Evolutionary conservation across 2,329 filamentous ascomycete species (phyloP), one percentile per base, ranked within the genome.

Genomic region (Coleophoma cylindrospora): DNA sequence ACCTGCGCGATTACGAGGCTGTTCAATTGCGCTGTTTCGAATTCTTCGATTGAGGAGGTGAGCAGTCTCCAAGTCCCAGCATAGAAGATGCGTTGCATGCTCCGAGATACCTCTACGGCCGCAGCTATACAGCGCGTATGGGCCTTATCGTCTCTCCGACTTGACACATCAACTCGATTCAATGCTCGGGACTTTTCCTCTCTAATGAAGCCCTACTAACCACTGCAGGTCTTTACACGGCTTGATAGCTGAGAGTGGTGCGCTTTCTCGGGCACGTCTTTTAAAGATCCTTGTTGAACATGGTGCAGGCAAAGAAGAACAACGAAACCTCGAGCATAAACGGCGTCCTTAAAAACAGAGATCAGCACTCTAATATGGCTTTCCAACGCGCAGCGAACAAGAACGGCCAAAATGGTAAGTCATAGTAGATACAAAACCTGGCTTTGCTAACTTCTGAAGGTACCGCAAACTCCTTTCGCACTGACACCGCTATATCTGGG

Each of bases 401-500:
- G 33, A 76, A 77, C 56, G 47, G 70, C 46, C 73, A 77, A 46
- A 86, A 86, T 69, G 81, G 82, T 84, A 72, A 53, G 68, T 54
- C 21, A 13, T 3, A 13, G 17, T 21, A n/a, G n/a, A 45, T 21
- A 19, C 27, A 9, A 15, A 14, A 27, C 41, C n/a, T 11, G 15
- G 38, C 21, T 44, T 32, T 50, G 50, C n/a, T 59, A 63, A 50
- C 64, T 48, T 34, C 38, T 34, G 43, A 22, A 94, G 89, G 87
- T 55, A 77, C 79, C 58, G 74, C 81, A 40, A 70, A 79, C 50
- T 79, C 76, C 21, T 96, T 97, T 71, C 85, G 87, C 56, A 97
- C 92, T 21, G 92, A 97, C 65, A 75, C 82, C 34, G 89, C 94
- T 62, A 96, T 97, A 55, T 94, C 91, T 8, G 87, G 87, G 57